A percentile compares a stretch with the other conserved stretches of the same genome.
Evolutionary conservation across 2,329 filamentous ascomycete genomes (phyloP).

Genomic region (Cladophialophora bantiana): DNA sequence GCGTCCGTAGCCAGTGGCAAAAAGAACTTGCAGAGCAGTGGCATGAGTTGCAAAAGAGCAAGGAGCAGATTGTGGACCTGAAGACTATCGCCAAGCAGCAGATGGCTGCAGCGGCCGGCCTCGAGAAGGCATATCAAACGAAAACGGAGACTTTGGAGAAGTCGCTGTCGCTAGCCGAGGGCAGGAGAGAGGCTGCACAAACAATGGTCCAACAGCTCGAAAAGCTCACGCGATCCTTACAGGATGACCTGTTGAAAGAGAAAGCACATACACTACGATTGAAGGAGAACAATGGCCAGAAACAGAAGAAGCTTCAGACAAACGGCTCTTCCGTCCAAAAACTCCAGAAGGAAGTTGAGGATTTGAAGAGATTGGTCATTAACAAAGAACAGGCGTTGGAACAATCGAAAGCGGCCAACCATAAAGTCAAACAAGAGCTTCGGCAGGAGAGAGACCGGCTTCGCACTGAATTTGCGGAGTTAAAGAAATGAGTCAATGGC

Average conservation of each 20-base stretch:
- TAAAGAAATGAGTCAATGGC: conserved; percentile 14
- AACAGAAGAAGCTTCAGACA: background rate
- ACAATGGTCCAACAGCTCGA: conserved; percentile 5
- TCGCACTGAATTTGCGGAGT: background rate
- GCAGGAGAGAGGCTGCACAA: background rate
- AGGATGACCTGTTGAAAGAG: conserved; percentile 12
- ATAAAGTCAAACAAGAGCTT: conserved; percentile 18
- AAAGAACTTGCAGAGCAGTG: background rate
- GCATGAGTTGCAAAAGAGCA: conserved; percentile 10
- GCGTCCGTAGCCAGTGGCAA: conserved; percentile 11
- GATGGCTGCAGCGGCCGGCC: background rate
- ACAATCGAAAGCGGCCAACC: conserved; percentile 15
- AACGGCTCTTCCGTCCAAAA: background rate
- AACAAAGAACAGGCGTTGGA: conserved; percentile 3
- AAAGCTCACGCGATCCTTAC: background rate
- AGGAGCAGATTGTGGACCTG: background rate
- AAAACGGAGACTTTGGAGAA: conserved; percentile 14
- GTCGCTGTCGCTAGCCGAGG: conserved; percentile 7
- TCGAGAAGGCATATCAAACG: background rate
- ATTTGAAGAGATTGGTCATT: background rate
- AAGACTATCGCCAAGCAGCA: background rate
- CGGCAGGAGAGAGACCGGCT: conserved; percentile 10
- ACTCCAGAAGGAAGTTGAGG: background rate
- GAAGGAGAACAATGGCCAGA: background rate
- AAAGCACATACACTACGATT: background rate